Evolutionary conservation across 2,329 filamentous ascomycete genomes (phyloP).

Genomic region (Aspergillus tubingensis): DNA sequence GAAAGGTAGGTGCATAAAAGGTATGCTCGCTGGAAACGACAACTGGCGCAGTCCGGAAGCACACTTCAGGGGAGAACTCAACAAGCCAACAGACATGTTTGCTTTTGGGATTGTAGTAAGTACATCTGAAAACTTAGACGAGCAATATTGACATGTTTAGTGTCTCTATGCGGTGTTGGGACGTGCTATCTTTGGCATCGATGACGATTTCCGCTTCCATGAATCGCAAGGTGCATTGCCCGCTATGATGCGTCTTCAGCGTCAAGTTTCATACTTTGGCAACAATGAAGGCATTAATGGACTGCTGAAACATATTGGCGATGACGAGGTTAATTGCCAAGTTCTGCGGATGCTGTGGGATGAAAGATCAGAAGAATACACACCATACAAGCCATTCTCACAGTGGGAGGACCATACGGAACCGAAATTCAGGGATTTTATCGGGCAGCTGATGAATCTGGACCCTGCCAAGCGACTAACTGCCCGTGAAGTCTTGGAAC

Average conservation of each 20-base stretch:
- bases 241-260: slow-evolving; percentile 43
- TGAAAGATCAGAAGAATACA: slow-evolving; percentile 31
- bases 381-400: slow-evolving; percentile 35
- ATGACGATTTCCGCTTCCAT: slow-evolving; percentile 37
- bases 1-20: slow-evolving; percentile 29
- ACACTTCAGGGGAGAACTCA: slow-evolving; percentile 29
- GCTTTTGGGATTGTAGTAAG: slow-evolving; percentile 35
- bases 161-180: slow-evolving; percentile 52
- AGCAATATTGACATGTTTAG: slow-evolving; percentile 24
- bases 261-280: slow-evolving; percentile 51
- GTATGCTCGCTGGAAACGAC: slow-evolving; percentile 32
- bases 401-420: slow-evolving; percentile 33
- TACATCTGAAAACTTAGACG: not conserved
- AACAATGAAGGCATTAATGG: slow-evolving; percentile 44
- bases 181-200: slow-evolving; percentile 44
- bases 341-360: slow-evolving; percentile 38
- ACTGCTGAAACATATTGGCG: slow-evolving; percentile 38
- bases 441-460: slow-evolving; percentile 30
- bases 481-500: slow-evolving; percentile 31
- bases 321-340: slow-evolving; percentile 34
- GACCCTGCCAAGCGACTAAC: slow-evolving; percentile 32
- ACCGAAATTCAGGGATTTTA: slow-evolving; percentile 31
- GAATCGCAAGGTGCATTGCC: slow-evolving; percentile 38
- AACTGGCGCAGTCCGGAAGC: slow-evolving; percentile 39
- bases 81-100: slow-evolving; percentile 39